Evolutionary conservation across 768 basidiomycete species (phyloP).

Genomic region (Saitozyma podzolica): DNA sequence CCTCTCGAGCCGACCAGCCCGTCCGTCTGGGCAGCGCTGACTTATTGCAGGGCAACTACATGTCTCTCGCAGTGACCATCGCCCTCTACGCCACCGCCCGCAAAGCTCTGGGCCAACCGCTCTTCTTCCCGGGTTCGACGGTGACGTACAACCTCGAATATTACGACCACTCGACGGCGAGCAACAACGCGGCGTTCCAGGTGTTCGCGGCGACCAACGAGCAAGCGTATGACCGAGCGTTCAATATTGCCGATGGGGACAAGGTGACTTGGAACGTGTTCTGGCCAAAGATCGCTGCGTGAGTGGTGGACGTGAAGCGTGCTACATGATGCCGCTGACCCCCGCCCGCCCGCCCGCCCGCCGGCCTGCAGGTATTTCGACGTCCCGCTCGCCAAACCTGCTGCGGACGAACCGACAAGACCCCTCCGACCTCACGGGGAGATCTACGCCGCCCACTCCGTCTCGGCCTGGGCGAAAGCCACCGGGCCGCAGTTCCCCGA

Average conservation of each 20-base stretch:
- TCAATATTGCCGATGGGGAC: neutral
- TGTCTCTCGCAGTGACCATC: neutral
- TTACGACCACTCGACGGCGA: neutral
- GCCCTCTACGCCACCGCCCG: neutral
- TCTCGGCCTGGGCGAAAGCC: neutral
- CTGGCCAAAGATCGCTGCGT: neutral
- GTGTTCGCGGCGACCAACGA: neutral
- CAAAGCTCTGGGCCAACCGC: neutral
- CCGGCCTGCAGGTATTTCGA: neutral
- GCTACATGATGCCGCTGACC: too few species aligned
- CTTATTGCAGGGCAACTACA: neutral
- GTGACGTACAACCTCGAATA: neutral
- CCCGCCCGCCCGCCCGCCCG: too few species aligned
- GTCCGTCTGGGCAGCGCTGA: too few species aligned
- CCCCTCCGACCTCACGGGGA: neutral
- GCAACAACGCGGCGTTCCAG: conserved; percentile 1
- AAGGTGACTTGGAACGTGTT: neutral
- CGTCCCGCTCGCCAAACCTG: neutral
- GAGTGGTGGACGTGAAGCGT: too few species aligned
- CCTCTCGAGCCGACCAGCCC: too few species aligned
- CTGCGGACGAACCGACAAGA: conserved; percentile 1
- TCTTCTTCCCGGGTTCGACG: neutral
- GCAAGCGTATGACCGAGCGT: neutral
- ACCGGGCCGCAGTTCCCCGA: neutral
- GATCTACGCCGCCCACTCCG: neutral